Conservation (phyloP, 2,329 filamentous ascomycete genomes). For the Aspergillus caelatus region DNA sequence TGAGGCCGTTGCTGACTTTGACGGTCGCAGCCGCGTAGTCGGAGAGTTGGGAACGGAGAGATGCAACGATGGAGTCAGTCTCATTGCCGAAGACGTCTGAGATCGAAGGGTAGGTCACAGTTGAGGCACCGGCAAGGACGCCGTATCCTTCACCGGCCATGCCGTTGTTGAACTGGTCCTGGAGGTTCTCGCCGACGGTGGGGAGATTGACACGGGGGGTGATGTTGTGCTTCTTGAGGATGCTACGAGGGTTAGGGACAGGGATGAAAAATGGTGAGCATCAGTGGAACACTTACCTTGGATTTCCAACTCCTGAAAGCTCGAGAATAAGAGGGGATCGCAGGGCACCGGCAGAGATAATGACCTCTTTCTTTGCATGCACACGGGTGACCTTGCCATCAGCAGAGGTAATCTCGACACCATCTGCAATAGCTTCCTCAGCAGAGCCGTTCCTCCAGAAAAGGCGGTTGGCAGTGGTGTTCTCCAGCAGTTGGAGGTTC, state of each 20-base stretch:
- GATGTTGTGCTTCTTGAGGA: conserved; percentile 32
- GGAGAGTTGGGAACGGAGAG: conserved; percentile 14
- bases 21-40: conserved; percentile 26
- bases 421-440: conserved; percentile 27
- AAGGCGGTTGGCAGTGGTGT: conserved; percentile 46
- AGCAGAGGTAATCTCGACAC: conserved; percentile 31
- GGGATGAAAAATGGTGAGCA: neutral
- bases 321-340: conserved; percentile 61
- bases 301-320: conserved; percentile 61
- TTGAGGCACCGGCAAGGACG: conserved; percentile 6
- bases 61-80: conserved; percentile 1
- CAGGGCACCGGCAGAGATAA: conserved; percentile 62
- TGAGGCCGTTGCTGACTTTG: conserved; percentile 23
- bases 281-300: conserved; percentile 5
- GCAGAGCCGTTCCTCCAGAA: conserved; percentile 35
- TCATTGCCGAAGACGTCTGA: conserved; percentile 14
- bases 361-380: conserved; percentile 53
- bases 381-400: conserved; percentile 24
- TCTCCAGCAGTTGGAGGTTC: conserved; percentile 49
- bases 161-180: conserved; percentile 15
- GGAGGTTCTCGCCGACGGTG: conserved; percentile 46
- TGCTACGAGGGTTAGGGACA: conserved; percentile 9
- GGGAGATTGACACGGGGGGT: conserved; percentile 32
- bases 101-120: conserved; percentile 11
- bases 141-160: neutral